Percentiles rank a stretch among this genome's conserved stretches.
Conservation (phyloP, 1,139 yeast species). For the Suhomyces bokatorum region DNA sequence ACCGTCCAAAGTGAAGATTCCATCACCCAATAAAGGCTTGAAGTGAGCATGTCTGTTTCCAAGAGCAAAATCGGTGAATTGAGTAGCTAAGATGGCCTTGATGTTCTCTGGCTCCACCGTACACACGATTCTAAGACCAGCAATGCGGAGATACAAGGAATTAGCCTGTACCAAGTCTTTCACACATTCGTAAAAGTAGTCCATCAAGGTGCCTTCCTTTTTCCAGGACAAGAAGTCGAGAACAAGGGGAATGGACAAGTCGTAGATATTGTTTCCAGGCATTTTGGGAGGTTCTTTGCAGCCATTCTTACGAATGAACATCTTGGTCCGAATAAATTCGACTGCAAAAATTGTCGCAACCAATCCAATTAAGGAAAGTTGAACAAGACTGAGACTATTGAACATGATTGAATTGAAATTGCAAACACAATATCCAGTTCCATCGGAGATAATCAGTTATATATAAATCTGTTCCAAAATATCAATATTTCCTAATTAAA, state of each 20-base stretch:
- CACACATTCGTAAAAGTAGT: constrained; percentile 9
- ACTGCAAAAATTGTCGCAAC: neutral
- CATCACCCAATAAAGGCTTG: constrained; percentile 25
- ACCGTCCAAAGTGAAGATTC: constrained; percentile 29
- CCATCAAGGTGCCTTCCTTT: constrained; percentile 15
- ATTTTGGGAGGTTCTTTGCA: constrained; percentile 18
- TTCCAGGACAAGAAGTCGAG: constrained; percentile 12
- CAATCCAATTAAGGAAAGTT: no score
- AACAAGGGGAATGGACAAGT: constrained; percentile 10
- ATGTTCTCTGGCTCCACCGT: constrained; percentile 26
- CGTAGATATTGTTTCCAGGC: neutral
- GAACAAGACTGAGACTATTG: no score
- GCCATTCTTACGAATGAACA: constrained; percentile 21
- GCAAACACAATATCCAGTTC: no score
- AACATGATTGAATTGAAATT: no score
- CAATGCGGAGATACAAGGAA: constrained; percentile 12
- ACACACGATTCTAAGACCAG: constrained; percentile 16
- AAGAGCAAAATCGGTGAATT: constrained; percentile 27
- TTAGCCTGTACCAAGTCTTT: neutral
- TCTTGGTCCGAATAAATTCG: constrained; percentile 11
- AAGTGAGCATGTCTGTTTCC: constrained; percentile 26
- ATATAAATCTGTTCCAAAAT: no score
- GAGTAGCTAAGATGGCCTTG: constrained; percentile 28
- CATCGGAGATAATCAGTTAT: no score
- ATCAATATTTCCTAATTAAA: no score